Conservation (phyloP, 495 filamentous ascomycete species). For the Aspergillus coremiiformis region DNA sequence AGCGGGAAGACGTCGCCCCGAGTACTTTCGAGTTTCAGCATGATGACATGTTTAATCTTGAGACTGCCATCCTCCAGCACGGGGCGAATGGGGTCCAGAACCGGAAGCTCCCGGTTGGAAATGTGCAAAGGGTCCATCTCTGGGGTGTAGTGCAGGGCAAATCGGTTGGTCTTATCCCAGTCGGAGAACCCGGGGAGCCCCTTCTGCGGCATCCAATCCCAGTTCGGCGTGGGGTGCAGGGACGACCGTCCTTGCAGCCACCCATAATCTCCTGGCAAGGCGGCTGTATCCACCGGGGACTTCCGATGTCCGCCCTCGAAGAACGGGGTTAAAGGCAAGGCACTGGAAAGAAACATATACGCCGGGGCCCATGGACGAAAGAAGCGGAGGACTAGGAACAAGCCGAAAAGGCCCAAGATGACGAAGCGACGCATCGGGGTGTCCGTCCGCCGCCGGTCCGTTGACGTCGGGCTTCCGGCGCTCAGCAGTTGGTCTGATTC, state of each 20-base stretch:
- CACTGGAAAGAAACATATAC: constrained; percentile 27
- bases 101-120: constrained; percentile 36
- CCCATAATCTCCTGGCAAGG: constrained; percentile 15
- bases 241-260: constrained; percentile 20
- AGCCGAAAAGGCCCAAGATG: constrained; percentile 15
- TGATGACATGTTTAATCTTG: constrained; percentile 42
- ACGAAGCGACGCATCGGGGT: constrained; percentile 11
- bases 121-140: constrained; percentile 37
- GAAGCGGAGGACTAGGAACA: constrained; percentile 19
- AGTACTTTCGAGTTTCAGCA: constrained; percentile 43
- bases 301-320: constrained; percentile 19
- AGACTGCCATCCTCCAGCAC: constrained; percentile 28
- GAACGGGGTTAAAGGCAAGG: constrained; percentile 23
- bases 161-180: constrained; percentile 18
- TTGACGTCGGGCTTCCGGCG: not conserved
- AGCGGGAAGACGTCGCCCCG: constrained; percentile 44
- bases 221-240: constrained; percentile 17
- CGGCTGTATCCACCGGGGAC: constrained; percentile 21
- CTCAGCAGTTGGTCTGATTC: constrained; percentile 17
- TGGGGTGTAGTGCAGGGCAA: constrained; percentile 31
- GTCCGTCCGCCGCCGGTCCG: constrained; percentile 1
- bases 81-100: constrained; percentile 29
- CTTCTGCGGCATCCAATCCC: constrained; percentile 27
- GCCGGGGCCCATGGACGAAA: constrained; percentile 26
- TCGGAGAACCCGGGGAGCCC: constrained; percentile 27